Evolutionary conservation across 768 basidiomycete species (phyloP).

Genomic region (Podaxis sp.): DNA sequence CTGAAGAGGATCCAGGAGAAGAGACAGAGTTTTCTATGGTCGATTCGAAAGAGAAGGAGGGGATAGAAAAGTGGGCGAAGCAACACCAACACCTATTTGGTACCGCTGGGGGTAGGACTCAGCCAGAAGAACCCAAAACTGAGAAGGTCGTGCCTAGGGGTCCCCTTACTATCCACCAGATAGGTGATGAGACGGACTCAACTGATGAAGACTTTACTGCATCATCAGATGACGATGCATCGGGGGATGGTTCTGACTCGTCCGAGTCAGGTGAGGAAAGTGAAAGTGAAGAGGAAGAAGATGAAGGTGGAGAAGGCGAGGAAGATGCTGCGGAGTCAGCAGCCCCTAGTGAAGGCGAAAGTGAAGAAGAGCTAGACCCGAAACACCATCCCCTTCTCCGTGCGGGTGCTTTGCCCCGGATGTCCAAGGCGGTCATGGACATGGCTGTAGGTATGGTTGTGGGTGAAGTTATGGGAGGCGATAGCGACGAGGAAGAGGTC

Average conservation of each 20-base stretch:
- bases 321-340: slow-evolving; percentile 27
- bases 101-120: slow-evolving; percentile 24
- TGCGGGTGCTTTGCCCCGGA: slow-evolving; percentile 65
- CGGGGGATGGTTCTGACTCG: slow-evolving; percentile 22
- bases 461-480: slow-evolving; percentile 43
- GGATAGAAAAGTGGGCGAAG: slow-evolving; percentile 66
- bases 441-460: slow-evolving; percentile 63
- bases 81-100: slow-evolving; percentile 58
- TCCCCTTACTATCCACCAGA: slow-evolving; percentile 29
- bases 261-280: slow-evolving; percentile 24
- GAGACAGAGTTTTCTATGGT: slow-evolving; percentile 74
- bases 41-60: slow-evolving; percentile 65
- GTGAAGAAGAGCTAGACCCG: slow-evolving; percentile 49
- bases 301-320: slow-evolving; percentile 26
- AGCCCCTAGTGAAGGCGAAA: slow-evolving; percentile 27
- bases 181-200: slow-evolving; percentile 34
- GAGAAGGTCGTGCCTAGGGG: slow-evolving; percentile 19
- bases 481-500: slow-evolving; percentile 38
- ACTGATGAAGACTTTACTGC: slow-evolving; percentile 47
- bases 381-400: slow-evolving; percentile 61
- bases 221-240: slow-evolving; percentile 27
- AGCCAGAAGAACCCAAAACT: slow-evolving; percentile 13
- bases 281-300: slow-evolving; percentile 27
- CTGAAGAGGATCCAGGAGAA: slow-evolving; percentile 42
- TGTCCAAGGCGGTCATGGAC: slow-evolving; percentile 67